These are phyloP conservation scores for Platanus orientalis DNA, from an alignment of 164 flowering plant genomes.

Conservation along the genomic window DNA sequence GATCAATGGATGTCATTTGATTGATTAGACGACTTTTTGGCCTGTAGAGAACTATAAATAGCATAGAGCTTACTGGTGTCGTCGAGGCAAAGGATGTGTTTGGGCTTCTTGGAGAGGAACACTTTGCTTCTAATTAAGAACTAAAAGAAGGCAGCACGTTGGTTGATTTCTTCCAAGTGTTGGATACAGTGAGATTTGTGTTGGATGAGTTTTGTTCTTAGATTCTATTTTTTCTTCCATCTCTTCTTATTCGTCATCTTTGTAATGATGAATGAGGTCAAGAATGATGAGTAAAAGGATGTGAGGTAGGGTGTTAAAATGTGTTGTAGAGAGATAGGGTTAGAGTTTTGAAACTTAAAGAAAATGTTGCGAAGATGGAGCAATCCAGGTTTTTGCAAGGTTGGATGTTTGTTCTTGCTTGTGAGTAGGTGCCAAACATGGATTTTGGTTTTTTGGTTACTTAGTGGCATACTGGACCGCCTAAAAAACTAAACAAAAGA, in stretches of 20 bases:
- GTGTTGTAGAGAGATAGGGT: slow-evolving; percentile 19
- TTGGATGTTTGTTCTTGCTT: slow-evolving; percentile 1
- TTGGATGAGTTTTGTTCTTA: slow-evolving; percentile 57
- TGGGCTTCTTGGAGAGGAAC: slow-evolving; percentile 60
- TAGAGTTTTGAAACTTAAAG: slow-evolving; percentile 22
- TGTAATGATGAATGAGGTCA: slow-evolving; percentile 72
- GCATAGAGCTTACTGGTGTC: slow-evolving; percentile 72
- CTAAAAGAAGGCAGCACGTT: slow-evolving; percentile 47
- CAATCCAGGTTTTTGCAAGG: slow-evolving; percentile 6
- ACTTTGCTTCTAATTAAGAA: slow-evolving; percentile 55
- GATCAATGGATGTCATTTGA: slow-evolving; percentile 53
- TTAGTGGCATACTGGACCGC: no score
- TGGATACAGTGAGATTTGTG: slow-evolving; percentile 34
- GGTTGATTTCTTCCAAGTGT: slow-evolving; percentile 50
- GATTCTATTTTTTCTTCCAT: slow-evolving; percentile 45
- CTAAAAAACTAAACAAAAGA: no score
- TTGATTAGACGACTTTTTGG: slow-evolving; percentile 51
- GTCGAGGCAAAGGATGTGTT: slow-evolving; percentile 58
- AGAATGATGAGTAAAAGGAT: slow-evolving; percentile 26
- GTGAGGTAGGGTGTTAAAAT: slow-evolving; percentile 2
- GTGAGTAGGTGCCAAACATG: slow-evolving; percentile 43
- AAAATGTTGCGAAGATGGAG: not conserved
- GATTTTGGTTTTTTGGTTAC: no score
- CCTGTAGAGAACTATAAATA: slow-evolving; percentile 86
- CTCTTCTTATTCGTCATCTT: slow-evolving; percentile 57